Evolutionary conservation across 345 rosid species (phyloP).

Genomic region (Anastatica hierochuntica): DNA sequence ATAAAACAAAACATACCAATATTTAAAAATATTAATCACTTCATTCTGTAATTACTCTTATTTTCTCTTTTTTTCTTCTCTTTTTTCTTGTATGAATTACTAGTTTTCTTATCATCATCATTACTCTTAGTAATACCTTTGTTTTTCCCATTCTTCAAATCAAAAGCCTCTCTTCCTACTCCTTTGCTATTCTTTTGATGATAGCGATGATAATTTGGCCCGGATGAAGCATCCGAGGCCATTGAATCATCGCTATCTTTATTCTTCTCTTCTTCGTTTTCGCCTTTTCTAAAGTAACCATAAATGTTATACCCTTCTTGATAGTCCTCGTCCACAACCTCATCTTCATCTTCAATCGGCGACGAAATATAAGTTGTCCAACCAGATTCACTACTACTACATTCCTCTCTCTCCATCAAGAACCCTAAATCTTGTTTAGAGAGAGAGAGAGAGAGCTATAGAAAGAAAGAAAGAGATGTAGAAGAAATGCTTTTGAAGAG

Average conservation of each 20-base stretch:
- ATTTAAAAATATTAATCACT: slow-evolving; percentile 7
- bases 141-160: slow-evolving; percentile 20
- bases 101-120: slow-evolving; percentile 16
- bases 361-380: slow-evolving; percentile 63
- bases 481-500: no score
- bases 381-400: slow-evolving; percentile 84
- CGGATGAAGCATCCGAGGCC: slow-evolving; percentile 79
- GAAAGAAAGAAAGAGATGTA: not conserved
- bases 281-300: slow-evolving; percentile 4
- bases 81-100: slow-evolving; percentile 10
- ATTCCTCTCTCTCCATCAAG: slow-evolving; percentile 41
- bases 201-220: slow-evolving; percentile 32
- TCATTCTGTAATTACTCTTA: slow-evolving; percentile 16
- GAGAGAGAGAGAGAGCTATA: not conserved
- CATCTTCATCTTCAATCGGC: slow-evolving; percentile 39
- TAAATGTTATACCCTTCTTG: slow-evolving; percentile 15
- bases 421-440: no score
- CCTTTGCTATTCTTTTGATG: slow-evolving; percentile 16
- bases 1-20: slow-evolving; percentile 7
- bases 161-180: not conserved
- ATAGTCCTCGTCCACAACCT: slow-evolving; percentile 21
- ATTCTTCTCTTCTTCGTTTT: slow-evolving; percentile 28
- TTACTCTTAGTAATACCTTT: slow-evolving; percentile 20
- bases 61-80: slow-evolving; percentile 21
- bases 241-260: slow-evolving; percentile 68